Evolutionary conservation across 2,329 filamentous ascomycete genomes (phyloP).

Genomic region (Pestalotiopsis sp.): DNA sequence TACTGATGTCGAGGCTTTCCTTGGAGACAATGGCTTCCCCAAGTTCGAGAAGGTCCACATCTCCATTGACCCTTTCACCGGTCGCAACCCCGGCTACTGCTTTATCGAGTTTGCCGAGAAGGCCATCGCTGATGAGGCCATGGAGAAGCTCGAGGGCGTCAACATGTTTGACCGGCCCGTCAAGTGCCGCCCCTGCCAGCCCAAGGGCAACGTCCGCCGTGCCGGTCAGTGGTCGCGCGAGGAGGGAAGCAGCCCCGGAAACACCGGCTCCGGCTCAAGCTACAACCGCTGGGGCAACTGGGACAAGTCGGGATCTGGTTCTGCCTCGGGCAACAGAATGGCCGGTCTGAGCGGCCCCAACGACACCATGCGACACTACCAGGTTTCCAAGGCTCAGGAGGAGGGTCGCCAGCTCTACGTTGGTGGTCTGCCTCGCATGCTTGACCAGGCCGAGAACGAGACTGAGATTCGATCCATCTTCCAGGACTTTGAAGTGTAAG

Average conservation of each 20-base stretch:
- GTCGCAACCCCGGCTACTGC: constrained; percentile 74
- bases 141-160: constrained; percentile 57
- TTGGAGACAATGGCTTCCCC: constrained; percentile 36
- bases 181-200: constrained; percentile 67
- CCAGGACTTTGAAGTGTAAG: constrained; percentile 46
- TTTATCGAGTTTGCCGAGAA: constrained; percentile 68
- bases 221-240: constrained; percentile 17
- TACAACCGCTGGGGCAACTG: constrained; percentile 50
- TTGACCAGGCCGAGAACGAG: constrained; percentile 49
- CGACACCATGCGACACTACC: constrained; percentile 34
- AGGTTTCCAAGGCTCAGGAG: constrained; percentile 29
- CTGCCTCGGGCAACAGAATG: constrained; percentile 10
- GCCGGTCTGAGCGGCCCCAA: constrained; percentile 27
- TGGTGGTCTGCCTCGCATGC: constrained; percentile 52
- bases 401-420: constrained; percentile 50
- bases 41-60: constrained; percentile 63
- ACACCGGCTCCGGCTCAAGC: constrained; percentile 21
- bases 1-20: constrained; percentile 37
- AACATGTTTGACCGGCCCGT: constrained; percentile 61
- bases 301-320: constrained; percentile 21
- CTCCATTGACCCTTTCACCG: constrained; percentile 68
- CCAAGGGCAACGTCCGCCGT: constrained; percentile 41
- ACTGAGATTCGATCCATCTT: constrained; percentile 51
- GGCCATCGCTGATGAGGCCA: constrained; percentile 59
- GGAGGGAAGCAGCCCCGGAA: constrained; percentile 15